phyloP scores from a whole-genome alignment of 2,329 filamentous ascomycete species.

The Dothistroma pini region DNA sequence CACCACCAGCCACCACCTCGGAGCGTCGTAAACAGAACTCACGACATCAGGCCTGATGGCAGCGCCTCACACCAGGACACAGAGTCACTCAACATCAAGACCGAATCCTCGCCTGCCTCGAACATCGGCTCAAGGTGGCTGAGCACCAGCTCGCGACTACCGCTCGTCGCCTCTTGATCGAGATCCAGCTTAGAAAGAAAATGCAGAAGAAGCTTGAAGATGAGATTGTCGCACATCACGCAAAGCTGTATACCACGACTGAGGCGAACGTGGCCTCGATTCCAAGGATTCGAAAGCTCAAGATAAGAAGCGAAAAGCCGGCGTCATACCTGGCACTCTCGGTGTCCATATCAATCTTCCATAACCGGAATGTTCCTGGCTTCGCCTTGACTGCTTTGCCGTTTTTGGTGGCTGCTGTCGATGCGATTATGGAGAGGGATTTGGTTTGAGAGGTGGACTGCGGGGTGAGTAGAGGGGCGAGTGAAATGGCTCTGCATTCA shows the following conservation, averaged over 20 bases:
- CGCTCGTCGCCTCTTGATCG: not conserved
- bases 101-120: not conserved
- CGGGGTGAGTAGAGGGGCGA: too few species aligned
- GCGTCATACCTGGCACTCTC: too few species aligned
- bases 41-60: not conserved
- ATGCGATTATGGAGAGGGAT: not conserved
- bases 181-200: not conserved
- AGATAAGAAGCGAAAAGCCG: too few species aligned
- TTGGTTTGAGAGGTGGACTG: not conserved
- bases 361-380: not conserved
- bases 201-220: not conserved
- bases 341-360: too few species aligned
- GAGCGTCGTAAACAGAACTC: not conserved
- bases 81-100: not conserved
- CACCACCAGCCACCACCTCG: not conserved
- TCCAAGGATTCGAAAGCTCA: too few species aligned
- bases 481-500: too few species aligned
- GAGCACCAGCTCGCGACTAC: not conserved
- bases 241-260: not conserved
- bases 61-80: not conserved
- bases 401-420: not conserved
- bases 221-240: not conserved
- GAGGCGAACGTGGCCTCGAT: not conserved
- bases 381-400: not conserved
- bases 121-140: not conserved